Conservation (phyloP, 1,284 basidiomycete species). For the Ceratobasidium sp. region DNA sequence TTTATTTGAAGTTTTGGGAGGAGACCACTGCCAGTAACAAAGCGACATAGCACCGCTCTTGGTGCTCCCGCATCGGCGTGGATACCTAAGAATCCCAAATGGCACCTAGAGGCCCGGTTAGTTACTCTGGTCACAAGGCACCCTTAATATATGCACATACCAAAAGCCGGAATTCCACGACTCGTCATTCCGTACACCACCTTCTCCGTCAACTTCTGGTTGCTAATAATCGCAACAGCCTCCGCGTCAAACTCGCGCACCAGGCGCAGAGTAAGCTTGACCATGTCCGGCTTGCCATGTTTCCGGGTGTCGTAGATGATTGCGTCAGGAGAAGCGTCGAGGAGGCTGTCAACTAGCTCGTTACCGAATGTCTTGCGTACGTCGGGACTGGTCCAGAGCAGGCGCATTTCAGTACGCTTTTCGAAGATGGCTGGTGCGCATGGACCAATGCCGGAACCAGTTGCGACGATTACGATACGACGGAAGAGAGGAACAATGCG, state of each 20-base stretch:
- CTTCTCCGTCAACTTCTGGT: conserved; percentile 65
- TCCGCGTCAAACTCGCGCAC: conserved; percentile 66
- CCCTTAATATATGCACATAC: conserved; percentile 45
- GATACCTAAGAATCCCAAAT: conserved; percentile 39
- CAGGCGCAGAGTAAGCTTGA: conserved; percentile 54
- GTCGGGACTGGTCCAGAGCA: conserved; percentile 67
- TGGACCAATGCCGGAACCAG: conserved; percentile 67
- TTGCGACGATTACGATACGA: conserved; percentile 64
- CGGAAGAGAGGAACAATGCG: conserved; percentile 64
- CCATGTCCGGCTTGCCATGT: conserved; percentile 68
- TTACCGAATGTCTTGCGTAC: conserved; percentile 66
- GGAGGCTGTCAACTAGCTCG: conserved; percentile 62
- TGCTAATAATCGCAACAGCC: conserved; percentile 64
- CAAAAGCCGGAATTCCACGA: conserved; percentile 65
- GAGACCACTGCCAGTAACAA: no score
- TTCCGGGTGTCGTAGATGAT: conserved; percentile 65
- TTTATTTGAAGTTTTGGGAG: no score
- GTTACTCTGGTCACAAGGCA: background rate
- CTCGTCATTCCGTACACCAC: conserved; percentile 52
- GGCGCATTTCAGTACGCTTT: conserved; percentile 58
- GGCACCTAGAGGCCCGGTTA: conserved; percentile 28
- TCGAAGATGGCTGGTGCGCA: conserved; percentile 63
- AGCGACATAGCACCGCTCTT: no score
- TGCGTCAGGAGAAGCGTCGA: conserved; percentile 59
- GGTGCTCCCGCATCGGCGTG: background rate